Conservation (phyloP, 306 rosid genomes). For the Prunus mume region DNA sequence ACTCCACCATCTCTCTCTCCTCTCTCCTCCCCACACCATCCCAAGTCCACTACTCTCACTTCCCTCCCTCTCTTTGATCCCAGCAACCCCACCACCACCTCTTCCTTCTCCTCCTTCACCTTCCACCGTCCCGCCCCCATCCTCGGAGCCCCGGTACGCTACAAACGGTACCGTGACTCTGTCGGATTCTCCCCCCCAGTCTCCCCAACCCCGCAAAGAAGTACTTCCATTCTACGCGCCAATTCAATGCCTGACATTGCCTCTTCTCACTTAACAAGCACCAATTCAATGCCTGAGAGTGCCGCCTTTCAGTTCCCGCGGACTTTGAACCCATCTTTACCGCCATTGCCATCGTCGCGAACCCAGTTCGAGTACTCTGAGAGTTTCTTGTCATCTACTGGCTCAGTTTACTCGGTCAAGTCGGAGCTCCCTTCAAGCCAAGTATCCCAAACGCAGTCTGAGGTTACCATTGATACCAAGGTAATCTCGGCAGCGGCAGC, state of each 20-base stretch:
- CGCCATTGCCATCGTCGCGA: slow-evolving; percentile 23
- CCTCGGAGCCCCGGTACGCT: slow-evolving; percentile 37
- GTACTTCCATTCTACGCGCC: background rate
- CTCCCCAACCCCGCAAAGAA: slow-evolving; percentile 15
- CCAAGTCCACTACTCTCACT: slow-evolving; percentile 14
- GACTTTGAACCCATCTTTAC: slow-evolving; percentile 24
- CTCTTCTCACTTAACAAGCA: slow-evolving; percentile 23
- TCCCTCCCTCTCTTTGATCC: slow-evolving; percentile 22
- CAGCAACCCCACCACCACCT: slow-evolving; percentile 9
- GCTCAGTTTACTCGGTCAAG: slow-evolving; percentile 29
- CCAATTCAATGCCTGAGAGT: background rate
- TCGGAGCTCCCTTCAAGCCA: slow-evolving; percentile 77
- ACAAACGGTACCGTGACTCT: slow-evolving; percentile 43
- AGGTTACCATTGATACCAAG: slow-evolving; percentile 26
- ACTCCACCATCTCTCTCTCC: slow-evolving; percentile 43
- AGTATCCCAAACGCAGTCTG: slow-evolving; percentile 36
- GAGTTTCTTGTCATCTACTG: background rate
- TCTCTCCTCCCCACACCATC: slow-evolving; percentile 42
- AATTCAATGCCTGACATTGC: slow-evolving; percentile 20
- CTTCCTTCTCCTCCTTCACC: slow-evolving; percentile 40
- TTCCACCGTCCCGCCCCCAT: slow-evolving; percentile 63
- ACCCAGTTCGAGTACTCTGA: slow-evolving; percentile 42
- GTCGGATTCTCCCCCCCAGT: slow-evolving; percentile 21
- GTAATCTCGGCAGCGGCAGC: slow-evolving; percentile 21
- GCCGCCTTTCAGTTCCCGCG: slow-evolving; percentile 46